These are phyloP conservation scores for Podospora didyma DNA, from an alignment of 495 filamentous ascomycete species.

Conservation along the genomic window DNA sequence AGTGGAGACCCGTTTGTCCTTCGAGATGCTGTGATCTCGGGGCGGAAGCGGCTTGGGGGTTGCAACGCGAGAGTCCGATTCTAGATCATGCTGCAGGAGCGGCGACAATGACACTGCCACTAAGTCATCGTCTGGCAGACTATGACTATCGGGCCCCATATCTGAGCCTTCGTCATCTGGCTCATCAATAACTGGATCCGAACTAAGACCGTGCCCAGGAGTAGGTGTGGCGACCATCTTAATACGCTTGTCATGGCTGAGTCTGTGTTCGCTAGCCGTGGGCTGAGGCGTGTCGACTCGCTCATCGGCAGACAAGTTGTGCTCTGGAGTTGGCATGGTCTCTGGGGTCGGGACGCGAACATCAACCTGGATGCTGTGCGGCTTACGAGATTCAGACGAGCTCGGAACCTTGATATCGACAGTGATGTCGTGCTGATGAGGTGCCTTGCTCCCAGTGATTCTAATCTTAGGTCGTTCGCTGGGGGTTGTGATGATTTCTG, in stretches of 20 bases:
- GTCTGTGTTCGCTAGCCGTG: conserved; percentile 5
- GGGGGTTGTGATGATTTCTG: background rate
- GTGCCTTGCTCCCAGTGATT: background rate
- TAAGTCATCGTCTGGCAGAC: conserved; percentile 1
- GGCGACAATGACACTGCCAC: background rate
- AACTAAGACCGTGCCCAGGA: conserved; percentile 1
- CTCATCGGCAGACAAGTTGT: conserved; percentile 5
- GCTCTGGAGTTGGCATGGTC: background rate
- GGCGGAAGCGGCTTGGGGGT: conserved; percentile 1
- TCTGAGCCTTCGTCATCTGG: conserved; percentile 3
- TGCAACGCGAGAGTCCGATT: conserved; percentile 8
- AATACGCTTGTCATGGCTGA: conserved; percentile 2
- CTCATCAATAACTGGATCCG: conserved; percentile 7
- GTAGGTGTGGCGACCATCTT: background rate
- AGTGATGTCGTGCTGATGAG: conserved; percentile 4
- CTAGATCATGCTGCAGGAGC: conserved; percentile 5
- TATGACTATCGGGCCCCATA: background rate
- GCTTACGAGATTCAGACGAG: background rate
- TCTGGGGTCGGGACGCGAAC: background rate
- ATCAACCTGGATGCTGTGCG: conserved; percentile 4
- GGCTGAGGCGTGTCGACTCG: background rate
- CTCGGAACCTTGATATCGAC: conserved; percentile 5
- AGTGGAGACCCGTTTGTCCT: conserved; percentile 8
- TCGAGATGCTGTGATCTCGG: conserved; percentile 14
- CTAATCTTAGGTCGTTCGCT: background rate